Evolutionary conservation across 768 basidiomycete species (phyloP).

Genomic region (Cystofilobasidium ferigula): DNA sequence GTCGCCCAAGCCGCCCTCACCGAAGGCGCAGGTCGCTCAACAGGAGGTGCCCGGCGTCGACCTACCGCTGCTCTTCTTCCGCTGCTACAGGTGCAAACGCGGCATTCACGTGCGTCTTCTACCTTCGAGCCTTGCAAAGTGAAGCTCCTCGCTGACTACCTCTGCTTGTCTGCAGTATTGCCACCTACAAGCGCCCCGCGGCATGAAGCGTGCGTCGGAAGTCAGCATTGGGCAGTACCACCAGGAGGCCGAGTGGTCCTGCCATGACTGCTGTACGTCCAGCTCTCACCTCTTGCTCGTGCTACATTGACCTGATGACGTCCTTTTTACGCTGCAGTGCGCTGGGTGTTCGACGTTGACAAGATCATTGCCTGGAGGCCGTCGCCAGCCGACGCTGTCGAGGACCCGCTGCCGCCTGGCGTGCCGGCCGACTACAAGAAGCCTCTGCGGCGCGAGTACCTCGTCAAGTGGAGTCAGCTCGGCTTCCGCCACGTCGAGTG

Average conservation of each 20-base stretch:
- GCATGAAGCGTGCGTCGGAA: slow-evolving; percentile 45
- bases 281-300: background rate
- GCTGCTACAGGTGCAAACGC: background rate
- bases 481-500: slow-evolving; percentile 52
- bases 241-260: slow-evolving; percentile 40
- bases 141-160: background rate
- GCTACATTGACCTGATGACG: background rate
- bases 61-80: slow-evolving; percentile 4
- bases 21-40: no score
- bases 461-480: slow-evolving; percentile 74
- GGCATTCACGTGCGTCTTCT: background rate
- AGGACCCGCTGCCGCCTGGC: slow-evolving; percentile 42
- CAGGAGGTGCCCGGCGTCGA: no score
- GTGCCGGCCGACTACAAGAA: slow-evolving; percentile 49
- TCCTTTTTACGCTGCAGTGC: background rate
- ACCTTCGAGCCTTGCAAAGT: background rate
- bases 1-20: no score
- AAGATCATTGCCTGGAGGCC: slow-evolving; percentile 85
- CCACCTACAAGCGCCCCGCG: slow-evolving; percentile 51
- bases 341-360: slow-evolving; percentile 13
- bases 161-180: background rate
- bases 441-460: slow-evolving; percentile 72
- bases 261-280: slow-evolving; percentile 70
- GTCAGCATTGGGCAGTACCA: slow-evolving; percentile 30
- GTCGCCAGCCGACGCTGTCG: slow-evolving; percentile 55